Evolutionary conservation across 208 protist genomes (phyloP).

Genomic region (Herpetomonas tarakana): DNA sequence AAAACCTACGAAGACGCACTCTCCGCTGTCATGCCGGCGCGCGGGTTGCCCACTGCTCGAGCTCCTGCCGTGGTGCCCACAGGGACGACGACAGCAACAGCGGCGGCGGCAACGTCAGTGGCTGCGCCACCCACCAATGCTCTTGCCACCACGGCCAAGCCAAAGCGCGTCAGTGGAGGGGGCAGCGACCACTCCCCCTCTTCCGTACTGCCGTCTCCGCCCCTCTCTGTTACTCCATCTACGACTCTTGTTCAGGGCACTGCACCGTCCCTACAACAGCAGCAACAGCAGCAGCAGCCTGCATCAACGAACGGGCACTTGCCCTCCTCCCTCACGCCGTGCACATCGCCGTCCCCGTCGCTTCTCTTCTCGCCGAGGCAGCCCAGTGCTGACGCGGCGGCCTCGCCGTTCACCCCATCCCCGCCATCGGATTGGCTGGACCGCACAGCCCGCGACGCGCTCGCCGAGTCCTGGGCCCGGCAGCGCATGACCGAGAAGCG

Average conservation of each 20-base stretch:
- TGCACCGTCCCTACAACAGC: too few relatives aligned
- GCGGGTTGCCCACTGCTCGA: neutral
- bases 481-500: neutral
- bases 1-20: constrained; percentile 18
- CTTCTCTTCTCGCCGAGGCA: constrained; percentile 4
- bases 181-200: too few relatives aligned
- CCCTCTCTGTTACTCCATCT: too few relatives aligned
- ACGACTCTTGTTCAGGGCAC: too few relatives aligned
- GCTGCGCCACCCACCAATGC: neutral
- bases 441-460: neutral
- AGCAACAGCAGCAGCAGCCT: too few relatives aligned
- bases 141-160: neutral
- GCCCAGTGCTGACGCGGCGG: neutral
- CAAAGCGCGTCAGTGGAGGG: neutral
- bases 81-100: neutral
- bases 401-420: neutral
- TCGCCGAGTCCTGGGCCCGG: constrained; percentile 4
- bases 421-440: neutral
- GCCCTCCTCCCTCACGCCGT: neutral
- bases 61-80: constrained; percentile 9
- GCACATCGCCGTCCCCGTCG: neutral
- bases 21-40: neutral
- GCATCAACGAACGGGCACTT: neutral
- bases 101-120: neutral
- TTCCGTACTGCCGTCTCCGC: too few relatives aligned